phyloP scores from a whole-genome alignment of 495 filamentous ascomycete species.

The Bryoglossum gracile region DNA sequence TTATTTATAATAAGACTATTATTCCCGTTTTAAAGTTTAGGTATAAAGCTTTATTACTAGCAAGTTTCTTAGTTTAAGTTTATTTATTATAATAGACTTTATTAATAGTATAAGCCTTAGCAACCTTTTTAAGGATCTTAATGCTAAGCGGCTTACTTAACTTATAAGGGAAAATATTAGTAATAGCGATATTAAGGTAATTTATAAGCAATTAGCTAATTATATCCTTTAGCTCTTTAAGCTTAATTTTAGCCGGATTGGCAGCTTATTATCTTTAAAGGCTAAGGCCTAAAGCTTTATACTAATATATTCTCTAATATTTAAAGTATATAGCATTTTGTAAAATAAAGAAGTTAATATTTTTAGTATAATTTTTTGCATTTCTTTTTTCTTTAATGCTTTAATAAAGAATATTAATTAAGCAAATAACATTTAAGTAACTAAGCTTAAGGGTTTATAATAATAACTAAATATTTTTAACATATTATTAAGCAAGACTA shows the following conservation, averaged over 20 bases:
- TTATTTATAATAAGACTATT: slow-evolving; percentile 32
- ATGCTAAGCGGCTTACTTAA: neutral
- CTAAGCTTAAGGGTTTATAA: slow-evolving; percentile 26
- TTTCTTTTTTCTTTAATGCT: neutral
- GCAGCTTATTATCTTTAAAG: slow-evolving; percentile 6
- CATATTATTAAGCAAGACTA: slow-evolving; percentile 29
- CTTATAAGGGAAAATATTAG: slow-evolving; percentile 29
- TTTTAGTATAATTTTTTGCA: slow-evolving; percentile 24
- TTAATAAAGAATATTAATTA: neutral
- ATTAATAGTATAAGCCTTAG: slow-evolving; percentile 31
- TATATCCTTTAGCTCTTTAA: slow-evolving; percentile 32
- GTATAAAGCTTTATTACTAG: slow-evolving; percentile 33
- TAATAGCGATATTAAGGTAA: slow-evolving; percentile 24
- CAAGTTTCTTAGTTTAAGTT: slow-evolving; percentile 33
- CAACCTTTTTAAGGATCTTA: slow-evolving; percentile 18
- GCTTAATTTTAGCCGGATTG: slow-evolving; percentile 31
- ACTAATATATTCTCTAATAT: slow-evolving; percentile 27
- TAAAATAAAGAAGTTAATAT: slow-evolving; percentile 31
- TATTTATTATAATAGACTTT: slow-evolving; percentile 40
- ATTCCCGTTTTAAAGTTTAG: slow-evolving; percentile 35
- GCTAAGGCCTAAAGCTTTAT: slow-evolving; percentile 4
- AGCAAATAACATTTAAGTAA: slow-evolving; percentile 25
- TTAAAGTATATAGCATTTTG: slow-evolving; percentile 29
- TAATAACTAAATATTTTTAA: slow-evolving; percentile 30
- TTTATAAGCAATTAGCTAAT: slow-evolving; percentile 31